A percentile compares a stretch with the other conserved stretches of the same genome.
Conservation (phyloP, 2,329 filamentous ascomycete genomes). For the Acephala macrosclerotiorum region DNA sequence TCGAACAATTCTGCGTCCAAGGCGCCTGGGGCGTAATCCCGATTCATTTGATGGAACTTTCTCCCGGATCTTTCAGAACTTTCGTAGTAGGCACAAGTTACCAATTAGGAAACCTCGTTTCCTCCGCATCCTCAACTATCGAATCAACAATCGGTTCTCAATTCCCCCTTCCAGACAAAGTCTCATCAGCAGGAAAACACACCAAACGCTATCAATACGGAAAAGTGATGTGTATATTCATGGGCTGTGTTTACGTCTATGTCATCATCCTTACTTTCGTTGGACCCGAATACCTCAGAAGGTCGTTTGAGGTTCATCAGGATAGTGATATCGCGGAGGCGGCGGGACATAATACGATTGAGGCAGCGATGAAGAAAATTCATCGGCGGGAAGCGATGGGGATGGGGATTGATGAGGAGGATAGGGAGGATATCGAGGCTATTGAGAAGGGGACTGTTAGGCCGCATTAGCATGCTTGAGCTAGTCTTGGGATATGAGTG, state of each 20-base stretch:
- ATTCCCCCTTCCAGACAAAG: constrained; percentile 68
- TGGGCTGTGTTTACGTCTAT: constrained; percentile 58
- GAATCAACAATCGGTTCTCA: constrained; percentile 77
- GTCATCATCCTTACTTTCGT: constrained; percentile 37
- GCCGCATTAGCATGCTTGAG: neutral
- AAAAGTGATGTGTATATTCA: constrained; percentile 88
- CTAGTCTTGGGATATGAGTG: too few relatives aligned
- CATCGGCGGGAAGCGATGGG: constrained; percentile 25
- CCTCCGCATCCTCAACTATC: constrained; percentile 76
- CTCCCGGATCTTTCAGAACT: constrained; percentile 73
- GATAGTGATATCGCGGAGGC: constrained; percentile 54
- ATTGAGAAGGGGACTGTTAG: constrained; percentile 15
- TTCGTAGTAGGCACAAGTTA: constrained; percentile 76
- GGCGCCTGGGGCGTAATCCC: constrained; percentile 79
- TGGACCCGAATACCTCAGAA: constrained; percentile 56
- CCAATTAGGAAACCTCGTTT: constrained; percentile 79
- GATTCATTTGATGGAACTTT: constrained; percentile 78
- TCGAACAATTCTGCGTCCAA: constrained; percentile 82
- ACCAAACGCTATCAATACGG: constrained; percentile 73
- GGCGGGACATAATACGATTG: constrained; percentile 45
- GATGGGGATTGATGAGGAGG: constrained; percentile 25
- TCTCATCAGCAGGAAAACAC: constrained; percentile 49
- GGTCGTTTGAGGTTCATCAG: constrained; percentile 54
- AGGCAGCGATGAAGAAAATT: constrained; percentile 38
- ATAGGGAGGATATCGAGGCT: constrained; percentile 29